phyloP scores from a whole-genome alignment of 768 basidiomycete genomes.

The Hygrophorus pudorinus region DNA sequence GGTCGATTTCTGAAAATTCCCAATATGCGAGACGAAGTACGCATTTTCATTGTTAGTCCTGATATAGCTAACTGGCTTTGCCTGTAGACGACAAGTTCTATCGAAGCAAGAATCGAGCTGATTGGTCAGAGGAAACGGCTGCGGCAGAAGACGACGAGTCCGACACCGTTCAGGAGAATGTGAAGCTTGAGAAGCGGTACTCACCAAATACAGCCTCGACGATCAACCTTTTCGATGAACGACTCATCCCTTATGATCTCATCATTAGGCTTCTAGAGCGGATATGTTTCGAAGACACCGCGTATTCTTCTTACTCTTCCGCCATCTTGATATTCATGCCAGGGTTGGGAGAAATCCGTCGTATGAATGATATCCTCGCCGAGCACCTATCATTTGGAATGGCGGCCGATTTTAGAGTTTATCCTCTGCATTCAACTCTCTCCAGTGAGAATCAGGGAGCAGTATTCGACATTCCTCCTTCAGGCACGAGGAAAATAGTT shows the following conservation, averaged over 20 bases:
- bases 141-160: slow-evolving; percentile 62
- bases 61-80: slow-evolving; percentile 4
- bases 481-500: slow-evolving; percentile 83
- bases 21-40: slow-evolving; percentile 68
- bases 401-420: slow-evolving; percentile 52
- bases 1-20: slow-evolving; percentile 72
- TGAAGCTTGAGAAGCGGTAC: slow-evolving; percentile 71
- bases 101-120: slow-evolving; percentile 47
- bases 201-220: slow-evolving; percentile 65
- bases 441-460: slow-evolving; percentile 85
- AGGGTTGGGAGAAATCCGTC: slow-evolving; percentile 87
- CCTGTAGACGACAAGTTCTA: slow-evolving; percentile 57
- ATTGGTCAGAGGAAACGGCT: slow-evolving; percentile 72
- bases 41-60: slow-evolving; percentile 15
- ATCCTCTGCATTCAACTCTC: slow-evolving; percentile 86
- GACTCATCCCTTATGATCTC: slow-evolving; percentile 85
- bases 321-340: slow-evolving; percentile 93
- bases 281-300: slow-evolving; percentile 61
- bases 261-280: slow-evolving; percentile 75
- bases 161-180: slow-evolving; percentile 30
- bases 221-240: slow-evolving; percentile 79
- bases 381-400: slow-evolving; percentile 69
- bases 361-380: slow-evolving; percentile 68
- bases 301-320: slow-evolving; percentile 48
- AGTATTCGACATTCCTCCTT: slow-evolving; percentile 82